These are phyloP conservation scores for Solanum microdontum DNA, from an alignment of 257 asterid species.

Conservation along the genomic window DNA sequence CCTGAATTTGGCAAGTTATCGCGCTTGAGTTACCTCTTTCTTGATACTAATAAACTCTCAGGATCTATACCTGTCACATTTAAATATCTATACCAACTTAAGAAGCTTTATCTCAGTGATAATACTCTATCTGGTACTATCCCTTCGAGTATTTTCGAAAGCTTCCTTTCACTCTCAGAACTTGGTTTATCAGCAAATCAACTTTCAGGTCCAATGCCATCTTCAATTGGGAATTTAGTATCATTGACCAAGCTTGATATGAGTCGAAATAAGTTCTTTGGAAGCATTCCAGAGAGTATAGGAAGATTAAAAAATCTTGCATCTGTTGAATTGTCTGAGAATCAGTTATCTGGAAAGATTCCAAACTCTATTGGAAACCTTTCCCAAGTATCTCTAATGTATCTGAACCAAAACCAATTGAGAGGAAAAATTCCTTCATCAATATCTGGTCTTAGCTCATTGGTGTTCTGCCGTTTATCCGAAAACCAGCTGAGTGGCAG, in stretches of 20 bases:
- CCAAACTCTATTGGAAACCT: conserved; percentile 39
- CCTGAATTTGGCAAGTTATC: conserved; percentile 36
- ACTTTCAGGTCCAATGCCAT: conserved; percentile 39
- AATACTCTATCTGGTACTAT: conserved; percentile 37
- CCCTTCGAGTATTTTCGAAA: conserved; percentile 19
- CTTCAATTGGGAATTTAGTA: conserved; percentile 25
- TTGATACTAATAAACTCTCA: conserved; percentile 25
- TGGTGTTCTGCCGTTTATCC: conserved; percentile 23
- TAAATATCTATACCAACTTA: conserved; percentile 8
- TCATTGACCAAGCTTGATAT: conserved; percentile 30
- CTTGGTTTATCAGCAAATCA: conserved; percentile 33
- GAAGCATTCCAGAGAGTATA: conserved; percentile 31
- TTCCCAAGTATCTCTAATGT: conserved; percentile 10
- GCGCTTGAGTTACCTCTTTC: conserved; percentile 15
- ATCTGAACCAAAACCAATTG: conserved; percentile 29
- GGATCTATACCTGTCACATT: conserved; percentile 41
- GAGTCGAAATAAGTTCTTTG: conserved; percentile 30
- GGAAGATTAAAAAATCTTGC: conserved; percentile 28
- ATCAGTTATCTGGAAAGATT: conserved; percentile 31
- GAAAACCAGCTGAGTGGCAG: conserved; percentile 42
- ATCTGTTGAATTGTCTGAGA: conserved; percentile 28
- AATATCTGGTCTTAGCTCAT: conserved; percentile 27
- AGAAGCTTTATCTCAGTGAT: conserved; percentile 19
- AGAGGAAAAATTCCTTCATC: conserved; percentile 47
- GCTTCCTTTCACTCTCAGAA: conserved; percentile 15